These are phyloP conservation scores for Arxiozyma bovina DNA, from an alignment of 1,139 yeast genomes.

Conservation along the genomic window DNA sequence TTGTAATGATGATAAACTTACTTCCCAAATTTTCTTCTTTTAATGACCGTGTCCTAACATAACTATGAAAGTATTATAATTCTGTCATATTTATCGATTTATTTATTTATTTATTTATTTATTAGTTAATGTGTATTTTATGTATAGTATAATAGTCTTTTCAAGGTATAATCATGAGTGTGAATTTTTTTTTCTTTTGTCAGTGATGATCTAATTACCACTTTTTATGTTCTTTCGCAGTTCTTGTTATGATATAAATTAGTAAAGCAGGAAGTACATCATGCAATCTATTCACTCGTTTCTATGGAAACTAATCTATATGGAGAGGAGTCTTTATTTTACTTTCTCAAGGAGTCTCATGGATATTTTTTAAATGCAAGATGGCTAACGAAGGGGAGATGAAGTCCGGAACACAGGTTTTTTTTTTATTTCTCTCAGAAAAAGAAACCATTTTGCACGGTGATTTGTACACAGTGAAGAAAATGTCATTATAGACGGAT, in stretches of 20 bases:
- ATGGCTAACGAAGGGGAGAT: too few relatives aligned
- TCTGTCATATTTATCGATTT: neutral
- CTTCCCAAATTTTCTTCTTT: neutral
- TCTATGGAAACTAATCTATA: too few relatives aligned
- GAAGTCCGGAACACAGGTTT: too few relatives aligned
- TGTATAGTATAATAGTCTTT: neutral
- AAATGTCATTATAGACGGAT: neutral
- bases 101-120: too few relatives aligned
- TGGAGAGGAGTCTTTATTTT: neutral
- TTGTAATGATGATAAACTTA: neutral
- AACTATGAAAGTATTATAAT: neutral
- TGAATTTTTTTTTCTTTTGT: neutral
- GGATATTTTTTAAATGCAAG: too few relatives aligned
- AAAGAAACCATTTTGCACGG: neutral
- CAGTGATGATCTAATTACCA: neutral
- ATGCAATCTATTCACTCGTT: too few relatives aligned
- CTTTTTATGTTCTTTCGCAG: too few relatives aligned
- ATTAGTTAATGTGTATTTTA: neutral
- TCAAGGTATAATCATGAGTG: neutral
- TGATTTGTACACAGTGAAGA: too few relatives aligned
- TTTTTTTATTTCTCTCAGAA: too few relatives aligned
- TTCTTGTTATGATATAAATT: too few relatives aligned
- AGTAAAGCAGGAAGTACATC: too few relatives aligned
- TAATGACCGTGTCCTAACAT: neutral
- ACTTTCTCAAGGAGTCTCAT: neutral